Evolutionary conservation across 345 rosid genomes (phyloP).

Genomic region (Nephelium lappaceum): DNA sequence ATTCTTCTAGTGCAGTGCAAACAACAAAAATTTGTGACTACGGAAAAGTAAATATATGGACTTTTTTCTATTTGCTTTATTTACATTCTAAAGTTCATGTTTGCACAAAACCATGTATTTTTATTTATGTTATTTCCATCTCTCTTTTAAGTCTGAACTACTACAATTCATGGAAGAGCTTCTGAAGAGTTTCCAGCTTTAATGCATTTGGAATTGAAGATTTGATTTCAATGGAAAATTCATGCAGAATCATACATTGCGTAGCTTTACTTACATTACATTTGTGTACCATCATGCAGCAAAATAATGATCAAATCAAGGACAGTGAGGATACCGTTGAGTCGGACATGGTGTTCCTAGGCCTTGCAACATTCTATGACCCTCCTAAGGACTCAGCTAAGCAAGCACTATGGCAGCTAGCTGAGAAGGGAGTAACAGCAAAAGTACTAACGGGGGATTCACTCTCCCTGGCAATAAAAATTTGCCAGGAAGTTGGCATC

Average conservation of each 20-base stretch:
- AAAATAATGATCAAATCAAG: constrained; percentile 21
- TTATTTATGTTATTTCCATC: not conserved
- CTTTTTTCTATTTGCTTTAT: too few species aligned
- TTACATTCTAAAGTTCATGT: too few species aligned
- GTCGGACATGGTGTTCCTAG: constrained; percentile 67
- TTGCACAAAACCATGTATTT: too few species aligned
- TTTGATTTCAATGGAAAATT: not conserved
- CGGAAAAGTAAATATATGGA: too few species aligned
- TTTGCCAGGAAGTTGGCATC: constrained; percentile 76
- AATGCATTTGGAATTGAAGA: not conserved
- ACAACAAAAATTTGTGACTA: too few species aligned
- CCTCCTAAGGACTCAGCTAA: constrained; percentile 79
- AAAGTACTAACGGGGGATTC: constrained; percentile 73
- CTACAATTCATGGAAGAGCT: not conserved
- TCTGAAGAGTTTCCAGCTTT: not conserved
- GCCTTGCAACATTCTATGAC: constrained; percentile 64
- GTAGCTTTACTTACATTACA: constrained; percentile 7
- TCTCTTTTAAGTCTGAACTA: not conserved
- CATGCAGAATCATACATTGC: not conserved
- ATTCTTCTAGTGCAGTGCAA: too few species aligned
- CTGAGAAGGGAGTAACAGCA: constrained; percentile 75
- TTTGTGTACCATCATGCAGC: constrained; percentile 38
- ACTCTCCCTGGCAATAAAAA: constrained; percentile 56
- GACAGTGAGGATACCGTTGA: constrained; percentile 40
- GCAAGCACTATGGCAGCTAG: constrained; percentile 72